A percentile compares a stretch with the other conserved stretches of the same genome.
Evolutionary conservation across 2,329 filamentous ascomycete genomes (phyloP).

Genomic region (Ophiocordyceps camponoti-floridani): DNA sequence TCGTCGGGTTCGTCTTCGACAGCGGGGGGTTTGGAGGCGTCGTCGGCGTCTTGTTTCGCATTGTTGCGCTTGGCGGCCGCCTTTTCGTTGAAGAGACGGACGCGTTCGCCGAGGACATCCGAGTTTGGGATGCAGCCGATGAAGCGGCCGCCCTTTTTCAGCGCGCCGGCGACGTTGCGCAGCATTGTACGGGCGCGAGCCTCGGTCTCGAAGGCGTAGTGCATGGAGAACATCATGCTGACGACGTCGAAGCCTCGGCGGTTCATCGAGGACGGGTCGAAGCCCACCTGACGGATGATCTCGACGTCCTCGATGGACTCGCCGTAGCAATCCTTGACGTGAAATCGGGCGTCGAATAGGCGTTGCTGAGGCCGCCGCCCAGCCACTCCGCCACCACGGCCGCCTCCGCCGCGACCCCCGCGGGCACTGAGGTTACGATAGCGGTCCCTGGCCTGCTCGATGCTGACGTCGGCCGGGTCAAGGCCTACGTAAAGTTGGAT

Average conservation of each 20-base stretch:
- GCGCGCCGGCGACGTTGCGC: slow-evolving; percentile 69
- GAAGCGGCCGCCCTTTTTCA: slow-evolving; percentile 90
- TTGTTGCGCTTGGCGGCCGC: slow-evolving; percentile 15
- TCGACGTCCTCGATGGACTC: slow-evolving; percentile 66
- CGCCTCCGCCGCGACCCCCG: slow-evolving; percentile 26
- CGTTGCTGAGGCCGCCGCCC: slow-evolving; percentile 29
- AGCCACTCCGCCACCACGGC: slow-evolving; percentile 27
- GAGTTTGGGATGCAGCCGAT: slow-evolving; percentile 96
- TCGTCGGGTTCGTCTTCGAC: slow-evolving; percentile 14
- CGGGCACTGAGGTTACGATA: slow-evolving; percentile 55
- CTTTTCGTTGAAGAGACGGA: slow-evolving; percentile 56
- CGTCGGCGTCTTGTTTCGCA: slow-evolving; percentile 6
- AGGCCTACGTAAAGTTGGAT: slow-evolving; percentile 90
- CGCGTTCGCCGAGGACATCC: slow-evolving; percentile 65
- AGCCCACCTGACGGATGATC: slow-evolving; percentile 73
- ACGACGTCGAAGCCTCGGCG: slow-evolving; percentile 86
- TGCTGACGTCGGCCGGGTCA: slow-evolving; percentile 82
- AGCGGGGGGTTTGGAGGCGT: slow-evolving; percentile 6
- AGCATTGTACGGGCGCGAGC: slow-evolving; percentile 83
- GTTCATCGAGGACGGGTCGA: slow-evolving; percentile 56
- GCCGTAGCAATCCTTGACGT: slow-evolving; percentile 82
- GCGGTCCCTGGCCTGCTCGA: slow-evolving; percentile 75
- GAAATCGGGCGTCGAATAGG: slow-evolving; percentile 74
- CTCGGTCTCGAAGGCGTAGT: slow-evolving; percentile 93
- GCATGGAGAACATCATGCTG: slow-evolving; percentile 98